Conservation (phyloP, 495 filamentous ascomycete genomes). For the Hypoxylon crocopeplum region DNA sequence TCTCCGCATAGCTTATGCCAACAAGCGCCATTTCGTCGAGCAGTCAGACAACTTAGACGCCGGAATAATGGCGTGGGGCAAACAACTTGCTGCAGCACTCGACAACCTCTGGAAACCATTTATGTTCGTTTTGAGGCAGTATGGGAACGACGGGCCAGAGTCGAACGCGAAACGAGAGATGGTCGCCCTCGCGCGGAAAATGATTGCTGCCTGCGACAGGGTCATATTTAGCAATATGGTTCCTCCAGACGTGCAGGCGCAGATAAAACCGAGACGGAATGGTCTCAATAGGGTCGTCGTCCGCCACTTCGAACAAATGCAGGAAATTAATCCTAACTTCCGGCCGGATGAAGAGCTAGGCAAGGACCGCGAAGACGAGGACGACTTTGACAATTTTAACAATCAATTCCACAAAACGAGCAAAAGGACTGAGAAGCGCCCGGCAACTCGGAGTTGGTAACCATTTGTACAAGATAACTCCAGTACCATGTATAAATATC, state of each 20-base stretch:
- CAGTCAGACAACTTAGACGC: conserved; percentile 7
- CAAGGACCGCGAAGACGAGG: conserved; percentile 11
- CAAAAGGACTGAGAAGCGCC: neutral
- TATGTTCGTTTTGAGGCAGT: conserved; percentile 35
- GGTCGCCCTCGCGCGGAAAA: conserved; percentile 48
- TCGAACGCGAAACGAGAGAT: conserved; percentile 40
- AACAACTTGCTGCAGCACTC: conserved; percentile 45
- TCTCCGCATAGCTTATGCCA: conserved; percentile 47
- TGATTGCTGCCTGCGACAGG: conserved; percentile 49
- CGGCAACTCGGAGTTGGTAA: neutral
- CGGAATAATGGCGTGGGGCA: conserved; percentile 38
- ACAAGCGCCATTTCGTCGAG: conserved; percentile 31
- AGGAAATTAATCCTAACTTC: conserved; percentile 11
- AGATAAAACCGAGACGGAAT: conserved; percentile 36
- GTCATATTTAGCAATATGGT: conserved; percentile 36
- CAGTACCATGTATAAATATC: neutral
- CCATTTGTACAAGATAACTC: neutral
- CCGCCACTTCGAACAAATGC: conserved; percentile 26
- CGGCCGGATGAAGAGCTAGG: neutral
- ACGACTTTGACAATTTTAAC: neutral
- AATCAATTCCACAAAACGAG: neutral
- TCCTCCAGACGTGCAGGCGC: conserved; percentile 8
- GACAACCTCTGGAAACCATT: conserved; percentile 50
- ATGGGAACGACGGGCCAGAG: conserved; percentile 21
- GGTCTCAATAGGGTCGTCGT: conserved; percentile 35